Evolutionary conservation across 2,329 filamentous ascomycete species (phyloP), one percentile per base, ranked within the genome.

Genomic region (Akanthomyces muscarius): DNA sequence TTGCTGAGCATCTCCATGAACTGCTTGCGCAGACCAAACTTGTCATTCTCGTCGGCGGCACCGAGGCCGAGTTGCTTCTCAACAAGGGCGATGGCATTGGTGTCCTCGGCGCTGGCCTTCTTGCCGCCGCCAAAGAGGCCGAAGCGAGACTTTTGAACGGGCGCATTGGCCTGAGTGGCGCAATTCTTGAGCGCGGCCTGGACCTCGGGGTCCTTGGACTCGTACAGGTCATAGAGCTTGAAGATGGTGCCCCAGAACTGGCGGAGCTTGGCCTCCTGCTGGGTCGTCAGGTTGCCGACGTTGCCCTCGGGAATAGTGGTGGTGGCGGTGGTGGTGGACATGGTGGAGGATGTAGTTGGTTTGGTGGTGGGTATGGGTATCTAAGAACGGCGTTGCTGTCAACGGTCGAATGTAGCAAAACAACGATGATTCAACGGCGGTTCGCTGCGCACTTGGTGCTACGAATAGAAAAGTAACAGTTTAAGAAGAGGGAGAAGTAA

Each of bases 91-190:
- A 38, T 58, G 36, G 62, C 64, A 25, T 42, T 64, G 47, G 28
- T 83, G 25, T 74, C 74, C 44, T 81, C 79, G 36, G 71, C 67
- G 64, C 16, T 71, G 64, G 63, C 50, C 23, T 63, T 63, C 48
- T 63, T 63, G 70, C 81, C 84, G 65, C 82, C 79, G 66, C 83
- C 81, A 71, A 92, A 92, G 13, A 92, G 74, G 38, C 81, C 80
- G 63, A 89, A 78, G 60, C 86, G 83, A 73, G 87, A 88, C 76
- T 90, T 92, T 74, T 90, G 88, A 69, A 87, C 86, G 28, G 77
- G 69, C 30, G 67, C 65, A 41, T 73, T 65, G 57, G 70, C 68
- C n/a, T 74, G 70, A 30, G 76, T 76, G 41, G 69, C 69, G 10
- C 65, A 64, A 38, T 69, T 67, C 21, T 70, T 67, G 7, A 58